Base-by-base conservation (phyloP, 1,284 basidiomycete species). In the Gymnopus androsaceus region DNA sequence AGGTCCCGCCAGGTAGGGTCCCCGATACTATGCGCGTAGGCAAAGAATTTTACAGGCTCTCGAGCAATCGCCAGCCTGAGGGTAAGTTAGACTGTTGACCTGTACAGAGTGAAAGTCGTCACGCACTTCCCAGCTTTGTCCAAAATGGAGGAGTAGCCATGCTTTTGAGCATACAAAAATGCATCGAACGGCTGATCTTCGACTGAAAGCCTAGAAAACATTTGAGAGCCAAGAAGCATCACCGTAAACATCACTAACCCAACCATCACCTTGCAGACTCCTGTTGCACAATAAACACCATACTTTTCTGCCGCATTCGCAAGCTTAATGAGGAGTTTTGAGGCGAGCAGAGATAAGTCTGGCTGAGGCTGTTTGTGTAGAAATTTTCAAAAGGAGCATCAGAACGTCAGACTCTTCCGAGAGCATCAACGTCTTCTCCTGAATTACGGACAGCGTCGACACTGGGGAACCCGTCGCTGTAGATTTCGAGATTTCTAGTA, bases 291-390 rank as follows among this genome's bases (percentile, higher is more conserved):
- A 17, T 55, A 55, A 8, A 55, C 30, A 3, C 33, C 37, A 42
- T 55, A 55, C 37, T 55, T 55, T 38, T 55, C 54, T 14, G 46
- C 54, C 8, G 54, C 54, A 34, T 55, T 55, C 14, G 54, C 54
- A 42, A 55, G 49, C 37, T 41, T 55, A 9, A 55, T 40, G 11
- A 55, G 38, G 9, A 55, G 19, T 7, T 33, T 41, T 17, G 46
- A 55, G 2, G 46, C 15, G 21, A 55, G 37, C 4, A 55, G 46
- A 6, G 36, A 40, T 9, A 55, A 37, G 25, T 55, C 54, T 7
- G 54, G 54, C 19, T 55, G 54, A 30, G 54, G 54, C 27, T 49
- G 54, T n/a, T 42, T 28, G 34, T 55, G 54, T 46, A 55, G 49
- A 15, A 55, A 55, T 19, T n/a, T 34, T 55, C n/a, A 55, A 15